phyloP scores from a whole-genome alignment of 345 rosid species.

The Rhizophora mangle region DNA sequence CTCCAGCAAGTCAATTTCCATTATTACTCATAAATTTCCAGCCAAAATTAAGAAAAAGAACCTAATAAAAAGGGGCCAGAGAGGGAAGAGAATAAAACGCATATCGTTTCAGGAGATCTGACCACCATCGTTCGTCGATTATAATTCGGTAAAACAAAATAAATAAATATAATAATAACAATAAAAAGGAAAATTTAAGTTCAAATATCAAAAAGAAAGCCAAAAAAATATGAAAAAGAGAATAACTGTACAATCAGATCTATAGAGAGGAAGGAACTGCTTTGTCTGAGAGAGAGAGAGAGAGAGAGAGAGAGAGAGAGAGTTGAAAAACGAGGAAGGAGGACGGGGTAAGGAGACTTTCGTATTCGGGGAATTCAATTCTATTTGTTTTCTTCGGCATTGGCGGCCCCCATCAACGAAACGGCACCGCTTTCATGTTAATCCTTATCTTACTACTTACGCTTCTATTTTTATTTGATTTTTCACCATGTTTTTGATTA shows the following conservation, averaged over 20 bases:
- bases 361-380: not conserved
- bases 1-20: too few species aligned
- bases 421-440: too few species aligned
- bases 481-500: too few species aligned
- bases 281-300: constrained; percentile 2
- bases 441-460: too few species aligned
- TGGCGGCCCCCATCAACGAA: not conserved
- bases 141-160: too few species aligned
- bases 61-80: too few species aligned
- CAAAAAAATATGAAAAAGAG: not conserved
- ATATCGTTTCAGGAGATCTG: too few species aligned
- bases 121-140: too few species aligned
- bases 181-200: not conserved
- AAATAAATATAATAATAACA: not conserved
- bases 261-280: constrained; percentile 24
- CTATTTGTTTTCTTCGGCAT: constrained; percentile 16
- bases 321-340: not conserved
- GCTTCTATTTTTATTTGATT: too few species aligned
- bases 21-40: too few species aligned
- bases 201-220: not conserved
- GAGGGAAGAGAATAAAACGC: too few species aligned
- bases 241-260: constrained; percentile 16
- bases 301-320: constrained; percentile 13
- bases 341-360: not conserved
- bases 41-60: too few species aligned